Evolutionary conservation across 139 green algal species (phyloP).

Genomic region (Closterium sp.): DNA sequence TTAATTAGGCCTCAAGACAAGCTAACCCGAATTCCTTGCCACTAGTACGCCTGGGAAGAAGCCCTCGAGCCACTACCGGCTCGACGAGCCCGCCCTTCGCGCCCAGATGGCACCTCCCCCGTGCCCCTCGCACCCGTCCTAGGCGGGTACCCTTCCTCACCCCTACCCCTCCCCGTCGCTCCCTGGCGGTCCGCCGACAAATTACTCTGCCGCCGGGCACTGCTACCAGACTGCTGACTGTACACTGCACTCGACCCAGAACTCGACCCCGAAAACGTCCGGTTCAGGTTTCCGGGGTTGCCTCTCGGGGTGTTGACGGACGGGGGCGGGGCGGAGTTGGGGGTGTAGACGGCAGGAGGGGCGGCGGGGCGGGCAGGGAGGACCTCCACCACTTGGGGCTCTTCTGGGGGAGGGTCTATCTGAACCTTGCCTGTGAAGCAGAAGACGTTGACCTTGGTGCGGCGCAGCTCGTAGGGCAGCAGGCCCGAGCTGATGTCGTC

Average conservation of each 20-base stretch:
- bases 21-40: not conserved
- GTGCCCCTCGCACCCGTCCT: not conserved
- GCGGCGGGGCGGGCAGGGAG: not conserved
- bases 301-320: not conserved
- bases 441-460: conserved; percentile 45
- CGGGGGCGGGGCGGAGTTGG: not conserved
- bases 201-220: not conserved
- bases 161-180: not conserved
- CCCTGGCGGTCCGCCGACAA: not conserved
- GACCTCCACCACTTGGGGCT: not conserved
- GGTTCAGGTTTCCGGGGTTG: not conserved
- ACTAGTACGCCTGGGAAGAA: not conserved
- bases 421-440: conserved; percentile 29
- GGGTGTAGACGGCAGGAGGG: not conserved
- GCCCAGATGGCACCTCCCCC: not conserved
- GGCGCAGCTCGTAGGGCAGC: conserved; percentile 32
- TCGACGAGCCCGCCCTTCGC: not conserved
- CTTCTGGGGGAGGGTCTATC: not conserved
- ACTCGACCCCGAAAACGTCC: not conserved
- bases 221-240: not conserved
- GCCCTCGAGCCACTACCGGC: not conserved
- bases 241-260: not conserved
- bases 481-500: conserved; percentile 10
- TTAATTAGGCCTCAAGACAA: not conserved
- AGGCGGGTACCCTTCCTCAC: not conserved